Conservation (phyloP, 768 basidiomycete species). For the Cytidiella melzeri region DNA sequence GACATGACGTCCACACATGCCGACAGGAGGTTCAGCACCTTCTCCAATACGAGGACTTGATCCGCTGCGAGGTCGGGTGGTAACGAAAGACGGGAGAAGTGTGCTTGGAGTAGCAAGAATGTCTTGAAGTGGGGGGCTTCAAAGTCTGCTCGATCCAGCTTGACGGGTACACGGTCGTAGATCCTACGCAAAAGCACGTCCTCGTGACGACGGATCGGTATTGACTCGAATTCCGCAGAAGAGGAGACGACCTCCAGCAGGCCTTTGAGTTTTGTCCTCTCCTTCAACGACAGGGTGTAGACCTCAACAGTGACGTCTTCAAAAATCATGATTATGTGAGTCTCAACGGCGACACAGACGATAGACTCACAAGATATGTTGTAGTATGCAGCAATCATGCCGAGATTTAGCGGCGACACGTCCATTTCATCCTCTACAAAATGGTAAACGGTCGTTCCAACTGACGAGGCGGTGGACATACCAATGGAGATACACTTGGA, state of each 20-base stretch:
- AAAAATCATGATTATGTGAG: slow-evolving; percentile 15
- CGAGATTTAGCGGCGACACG: slow-evolving; percentile 84
- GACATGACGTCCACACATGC: slow-evolving; percentile 99
- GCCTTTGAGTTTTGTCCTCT: slow-evolving; percentile 95
- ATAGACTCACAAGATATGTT: slow-evolving; percentile 75
- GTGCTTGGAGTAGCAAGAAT: slow-evolving; percentile 92
- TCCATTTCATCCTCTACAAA: slow-evolving; percentile 87
- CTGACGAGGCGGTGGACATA: slow-evolving; percentile 23
- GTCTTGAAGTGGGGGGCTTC: slow-evolving; percentile 98
- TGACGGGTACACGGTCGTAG: slow-evolving; percentile 96
- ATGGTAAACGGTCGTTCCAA: background rate
- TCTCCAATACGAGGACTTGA: slow-evolving; percentile 81
- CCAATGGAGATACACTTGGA: slow-evolving; percentile 94
- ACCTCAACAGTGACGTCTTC: slow-evolving; percentile 95
- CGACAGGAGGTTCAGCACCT: slow-evolving; percentile 84
- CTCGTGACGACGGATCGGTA: slow-evolving; percentile 95
- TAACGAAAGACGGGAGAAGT: slow-evolving; percentile 89
- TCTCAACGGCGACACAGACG: background rate
- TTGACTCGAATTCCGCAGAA: slow-evolving; percentile 90
- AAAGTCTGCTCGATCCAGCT: slow-evolving; percentile 78
- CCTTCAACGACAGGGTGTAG: slow-evolving; percentile 91
- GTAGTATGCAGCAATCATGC: slow-evolving; percentile 98
- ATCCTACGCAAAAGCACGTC: slow-evolving; percentile 78
- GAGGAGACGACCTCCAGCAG: slow-evolving; percentile 95
- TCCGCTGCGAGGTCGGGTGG: slow-evolving; percentile 94